A percentile compares a stretch with the other conserved stretches of the same genome.
Evolutionary conservation across 1,139 yeast genomes (phyloP).

Genomic region (Zygosaccharomyces sapae): DNA sequence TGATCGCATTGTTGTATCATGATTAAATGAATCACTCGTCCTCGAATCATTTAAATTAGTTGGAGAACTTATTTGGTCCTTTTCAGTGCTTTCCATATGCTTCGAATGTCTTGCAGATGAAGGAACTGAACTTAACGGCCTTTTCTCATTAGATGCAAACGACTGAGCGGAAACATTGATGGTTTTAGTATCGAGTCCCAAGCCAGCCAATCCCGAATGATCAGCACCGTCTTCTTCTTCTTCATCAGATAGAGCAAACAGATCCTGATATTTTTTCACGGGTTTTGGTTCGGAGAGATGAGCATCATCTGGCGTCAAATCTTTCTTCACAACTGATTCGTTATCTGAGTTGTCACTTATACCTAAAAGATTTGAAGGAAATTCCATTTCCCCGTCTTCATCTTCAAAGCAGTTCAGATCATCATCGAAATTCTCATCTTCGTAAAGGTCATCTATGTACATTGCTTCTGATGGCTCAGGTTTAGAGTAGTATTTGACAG

Average conservation of each 20-base stretch:
- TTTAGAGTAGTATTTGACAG: slow-evolving; percentile 52
- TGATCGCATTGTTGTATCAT: not conserved
- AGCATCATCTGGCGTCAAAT: not conserved
- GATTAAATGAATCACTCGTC: not conserved
- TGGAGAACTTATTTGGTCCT: not conserved
- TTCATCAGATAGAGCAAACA: slow-evolving; percentile 30
- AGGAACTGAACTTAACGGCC: not conserved
- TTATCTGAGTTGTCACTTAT: slow-evolving; percentile 10
- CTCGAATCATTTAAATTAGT: not conserved
- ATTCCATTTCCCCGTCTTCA: slow-evolving; percentile 38
- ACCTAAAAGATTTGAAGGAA: slow-evolving; percentile 33
- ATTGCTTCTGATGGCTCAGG: slow-evolving; percentile 30
- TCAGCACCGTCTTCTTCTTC: slow-evolving; percentile 12
- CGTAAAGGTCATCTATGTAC: slow-evolving; percentile 41
- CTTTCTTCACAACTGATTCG: slow-evolving; percentile 1
- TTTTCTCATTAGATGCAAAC: not conserved
- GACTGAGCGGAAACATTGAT: not conserved
- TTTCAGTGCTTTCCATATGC: not conserved
- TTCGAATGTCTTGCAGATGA: not conserved
- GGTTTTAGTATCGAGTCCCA: not conserved
- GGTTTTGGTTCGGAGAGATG: slow-evolving; percentile 4
- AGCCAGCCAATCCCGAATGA: not conserved
- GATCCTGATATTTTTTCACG: slow-evolving; percentile 24
- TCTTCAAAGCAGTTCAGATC: slow-evolving; percentile 46
- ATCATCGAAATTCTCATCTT: slow-evolving; percentile 50